Evolutionary conservation across 108 stramenopile genomes (phyloP).

Genomic region (Stephanodiscus minutulus): DNA sequence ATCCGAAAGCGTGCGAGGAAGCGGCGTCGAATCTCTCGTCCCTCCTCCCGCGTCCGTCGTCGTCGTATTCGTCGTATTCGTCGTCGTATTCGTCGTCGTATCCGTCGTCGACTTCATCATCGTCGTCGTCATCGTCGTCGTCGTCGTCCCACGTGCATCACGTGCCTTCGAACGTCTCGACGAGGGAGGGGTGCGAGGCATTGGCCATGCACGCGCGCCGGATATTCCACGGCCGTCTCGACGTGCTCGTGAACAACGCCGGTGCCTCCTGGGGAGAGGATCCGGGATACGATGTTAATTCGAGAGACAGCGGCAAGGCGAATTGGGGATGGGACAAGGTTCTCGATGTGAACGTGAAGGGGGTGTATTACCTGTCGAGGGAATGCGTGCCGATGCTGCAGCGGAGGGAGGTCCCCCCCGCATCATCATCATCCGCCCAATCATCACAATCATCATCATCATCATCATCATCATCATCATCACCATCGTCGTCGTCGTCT

Average conservation of each 20-base stretch:
- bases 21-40: constrained; percentile 55
- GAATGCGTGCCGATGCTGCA: constrained; percentile 87
- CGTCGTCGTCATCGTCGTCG: neutral
- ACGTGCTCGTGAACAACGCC: constrained; percentile 87
- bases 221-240: constrained; percentile 67
- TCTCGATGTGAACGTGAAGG: constrained; percentile 92
- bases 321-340: constrained; percentile 97
- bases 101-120: constrained; percentile 8
- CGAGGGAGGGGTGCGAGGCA: constrained; percentile 79
- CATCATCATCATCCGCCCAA: too few species aligned
- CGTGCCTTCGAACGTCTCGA: constrained; percentile 78
- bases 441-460: too few species aligned
- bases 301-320: constrained; percentile 77
- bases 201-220: constrained; percentile 61
- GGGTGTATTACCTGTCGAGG: constrained; percentile 87
- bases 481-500: too few species aligned
- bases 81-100: constrained; percentile 5
- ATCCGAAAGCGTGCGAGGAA: constrained; percentile 71
- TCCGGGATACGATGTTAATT: constrained; percentile 66
- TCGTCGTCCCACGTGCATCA: constrained; percentile 38
- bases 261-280: constrained; percentile 53
- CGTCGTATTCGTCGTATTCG: neutral
- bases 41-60: neutral
- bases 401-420: too few species aligned
- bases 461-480: neutral